Evolutionary conservation across 768 basidiomycete species (phyloP).

Genomic region (Pisolithus microcarpus): DNA sequence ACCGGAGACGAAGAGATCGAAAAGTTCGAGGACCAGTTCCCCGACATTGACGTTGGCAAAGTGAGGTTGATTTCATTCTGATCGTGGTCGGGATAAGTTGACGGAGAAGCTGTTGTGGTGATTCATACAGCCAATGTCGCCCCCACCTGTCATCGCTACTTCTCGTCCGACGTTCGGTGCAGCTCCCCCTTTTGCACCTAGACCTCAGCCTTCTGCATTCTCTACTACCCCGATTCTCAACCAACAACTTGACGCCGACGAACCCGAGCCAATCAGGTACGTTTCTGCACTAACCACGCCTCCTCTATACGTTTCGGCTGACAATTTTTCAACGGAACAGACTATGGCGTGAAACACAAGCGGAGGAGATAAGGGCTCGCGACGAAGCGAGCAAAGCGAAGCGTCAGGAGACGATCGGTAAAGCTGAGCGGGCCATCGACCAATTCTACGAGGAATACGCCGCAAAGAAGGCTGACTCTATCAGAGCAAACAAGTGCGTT

Average conservation of each 20-base stretch:
- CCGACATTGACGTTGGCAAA: constrained; percentile 56
- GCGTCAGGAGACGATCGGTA: constrained; percentile 75
- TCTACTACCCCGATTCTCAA: constrained; percentile 69
- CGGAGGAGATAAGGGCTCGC: constrained; percentile 71
- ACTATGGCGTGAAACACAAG: constrained; percentile 84
- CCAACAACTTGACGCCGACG: constrained; percentile 65
- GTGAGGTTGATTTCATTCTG: constrained; percentile 20
- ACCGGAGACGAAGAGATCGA: constrained; percentile 84
- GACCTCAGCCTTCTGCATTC: constrained; percentile 64
- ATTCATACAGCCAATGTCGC: constrained; percentile 26
- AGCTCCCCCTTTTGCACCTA: constrained; percentile 60
- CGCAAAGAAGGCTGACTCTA: constrained; percentile 81
- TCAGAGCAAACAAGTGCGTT: constrained; percentile 87
- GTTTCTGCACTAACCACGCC: constrained; percentile 1
- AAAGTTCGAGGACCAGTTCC: constrained; percentile 80
- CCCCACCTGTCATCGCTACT: constrained; percentile 10
- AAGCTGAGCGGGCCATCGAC: constrained; percentile 82
- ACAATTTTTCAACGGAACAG: constrained; percentile 31
- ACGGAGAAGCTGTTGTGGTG: not conserved
- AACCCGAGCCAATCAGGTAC: constrained; percentile 84
- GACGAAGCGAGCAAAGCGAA: constrained; percentile 74
- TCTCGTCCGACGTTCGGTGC: constrained; percentile 41
- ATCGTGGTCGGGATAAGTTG: not conserved
- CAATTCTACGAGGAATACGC: constrained; percentile 88
- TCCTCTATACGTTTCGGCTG: too few relatives aligned